Evolutionary conservation across 2,329 filamentous ascomycete genomes (phyloP), one percentile per base, ranked within the genome.

Genomic region (Colletotrichum spinosum): DNA sequence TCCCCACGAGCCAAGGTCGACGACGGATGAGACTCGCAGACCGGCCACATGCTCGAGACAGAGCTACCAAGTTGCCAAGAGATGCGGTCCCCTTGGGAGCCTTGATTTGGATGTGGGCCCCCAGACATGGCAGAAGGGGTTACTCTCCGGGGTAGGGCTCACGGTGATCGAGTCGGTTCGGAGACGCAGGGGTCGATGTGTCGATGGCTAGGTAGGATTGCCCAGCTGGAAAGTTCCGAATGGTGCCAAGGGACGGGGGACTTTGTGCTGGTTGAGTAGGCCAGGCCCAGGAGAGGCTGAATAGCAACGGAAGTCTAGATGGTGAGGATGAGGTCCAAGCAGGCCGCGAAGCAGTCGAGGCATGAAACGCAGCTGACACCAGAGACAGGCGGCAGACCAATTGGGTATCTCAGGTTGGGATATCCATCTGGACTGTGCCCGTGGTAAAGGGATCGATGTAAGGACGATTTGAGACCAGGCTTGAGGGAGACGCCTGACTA

Each of bases 301-400:
- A 46, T 48, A 42, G 41, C 48, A 41, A 52, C 41, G 58, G 63
- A 42, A 53, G 48, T 34, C 17, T 58, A 8, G 37, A 44, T 53
- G 52, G 46, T 41, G 25, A 39, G 51, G 35, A 38, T 53, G 38
- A 56, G 48, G 59, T 38, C 53, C 63, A 66, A 63, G 63, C 63
- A 66, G 58, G 45, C 38, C 56, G 33, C 48, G 63, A 57, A 25
- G 48, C 59, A 66, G 53, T 52, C 56, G 54, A 65, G 54, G 60
- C 50, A 64, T 67, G 64, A 67, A 67, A 67, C 64, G 64, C 60
- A 65, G 50, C 49, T 67, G 64, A 67, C 64, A 67, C 64, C 55
- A 67, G 55, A 55, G 55, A 49, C 50, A 60, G 55, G 55, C 54
- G 44, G 44, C 55, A 34, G 45, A 33, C 50, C 64, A 67, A 65